Evolutionary conservation across 2,329 filamentous ascomycete species (phyloP).

Genomic region (Alternaria sp.): DNA sequence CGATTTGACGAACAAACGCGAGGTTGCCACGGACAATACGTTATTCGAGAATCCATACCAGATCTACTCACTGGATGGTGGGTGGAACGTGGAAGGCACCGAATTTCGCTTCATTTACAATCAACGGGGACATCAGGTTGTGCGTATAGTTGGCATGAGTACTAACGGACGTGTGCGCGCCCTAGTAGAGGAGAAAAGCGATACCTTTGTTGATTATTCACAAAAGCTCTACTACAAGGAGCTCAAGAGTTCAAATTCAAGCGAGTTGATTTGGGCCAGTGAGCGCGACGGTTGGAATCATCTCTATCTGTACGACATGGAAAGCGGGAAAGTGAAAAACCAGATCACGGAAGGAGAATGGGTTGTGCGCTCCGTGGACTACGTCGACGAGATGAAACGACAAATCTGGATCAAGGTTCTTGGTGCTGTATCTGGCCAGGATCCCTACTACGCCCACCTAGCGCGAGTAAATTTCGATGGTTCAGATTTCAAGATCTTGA

Average conservation of each 20-base stretch:
- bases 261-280: conserved; percentile 37
- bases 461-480: conserved; percentile 40
- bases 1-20: conserved; percentile 25
- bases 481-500: conserved; percentile 35
- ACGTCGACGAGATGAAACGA: conserved; percentile 32
- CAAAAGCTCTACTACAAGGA: conserved; percentile 27
- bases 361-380: conserved; percentile 34
- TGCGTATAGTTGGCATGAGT: conserved; percentile 35
- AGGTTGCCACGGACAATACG: conserved; percentile 26
- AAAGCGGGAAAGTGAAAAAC: conserved; percentile 50
- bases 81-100: conserved; percentile 32
- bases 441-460: conserved; percentile 30
- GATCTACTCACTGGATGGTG: conserved; percentile 10
- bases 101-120: conserved; percentile 39
- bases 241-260: conserved; percentile 18
- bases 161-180: conserved; percentile 29
- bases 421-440: conserved; percentile 33
- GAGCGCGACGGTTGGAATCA: conserved; percentile 43
- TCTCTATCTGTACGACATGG: conserved; percentile 37
- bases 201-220: conserved; percentile 37
- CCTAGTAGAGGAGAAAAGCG: conserved; percentile 34
- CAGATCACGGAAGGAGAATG: conserved; percentile 52
- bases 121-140: conserved; percentile 32
- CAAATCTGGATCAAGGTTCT: conserved; percentile 34
- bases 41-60: conserved; percentile 32